A percentile compares a stretch with the other conserved stretches of the same genome.
Evolutionary conservation across 192 early-diverging fungal genomes (phyloP).

Genomic region (Backusella tuberculispora): DNA sequence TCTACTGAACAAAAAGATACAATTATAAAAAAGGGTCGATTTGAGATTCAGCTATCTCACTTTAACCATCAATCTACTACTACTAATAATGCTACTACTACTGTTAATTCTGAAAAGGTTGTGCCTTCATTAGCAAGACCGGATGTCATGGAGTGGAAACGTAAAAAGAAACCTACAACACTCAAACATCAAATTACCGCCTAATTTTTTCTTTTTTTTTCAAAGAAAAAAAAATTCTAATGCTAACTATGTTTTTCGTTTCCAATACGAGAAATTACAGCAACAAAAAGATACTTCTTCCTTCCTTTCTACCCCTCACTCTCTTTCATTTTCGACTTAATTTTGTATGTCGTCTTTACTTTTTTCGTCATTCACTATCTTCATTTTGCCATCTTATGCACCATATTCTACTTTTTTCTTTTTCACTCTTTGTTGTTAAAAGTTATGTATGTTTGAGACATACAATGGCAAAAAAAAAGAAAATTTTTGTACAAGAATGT

Average conservation of each 20-base stretch:
- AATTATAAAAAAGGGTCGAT: constrained; percentile 23
- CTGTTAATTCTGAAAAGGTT: background rate
- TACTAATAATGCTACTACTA: background rate
- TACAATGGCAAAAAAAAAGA: background rate
- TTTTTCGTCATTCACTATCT: background rate
- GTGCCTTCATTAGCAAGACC: background rate
- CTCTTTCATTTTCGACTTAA: background rate
- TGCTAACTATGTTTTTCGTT: background rate
- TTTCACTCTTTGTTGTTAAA: no score
- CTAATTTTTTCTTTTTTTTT: background rate
- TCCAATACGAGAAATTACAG: background rate
- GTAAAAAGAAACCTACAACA: constrained; percentile 16
- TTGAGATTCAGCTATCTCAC: constrained; percentile 25
- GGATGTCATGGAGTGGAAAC: constrained; percentile 20
- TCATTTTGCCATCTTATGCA: background rate
- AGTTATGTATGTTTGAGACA: constrained; percentile 5
- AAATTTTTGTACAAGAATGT: constrained; percentile 11
- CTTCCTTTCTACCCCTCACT: background rate
- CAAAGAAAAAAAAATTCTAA: background rate
- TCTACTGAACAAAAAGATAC: constrained; percentile 2
- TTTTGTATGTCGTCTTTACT: background rate
- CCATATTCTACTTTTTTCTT: background rate
- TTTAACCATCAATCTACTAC: background rate
- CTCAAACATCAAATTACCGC: constrained; percentile 16
- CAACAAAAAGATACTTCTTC: background rate